phyloP scores from a whole-genome alignment of 805 yeast species.

The Metschnikowia cubensis region DNA sequence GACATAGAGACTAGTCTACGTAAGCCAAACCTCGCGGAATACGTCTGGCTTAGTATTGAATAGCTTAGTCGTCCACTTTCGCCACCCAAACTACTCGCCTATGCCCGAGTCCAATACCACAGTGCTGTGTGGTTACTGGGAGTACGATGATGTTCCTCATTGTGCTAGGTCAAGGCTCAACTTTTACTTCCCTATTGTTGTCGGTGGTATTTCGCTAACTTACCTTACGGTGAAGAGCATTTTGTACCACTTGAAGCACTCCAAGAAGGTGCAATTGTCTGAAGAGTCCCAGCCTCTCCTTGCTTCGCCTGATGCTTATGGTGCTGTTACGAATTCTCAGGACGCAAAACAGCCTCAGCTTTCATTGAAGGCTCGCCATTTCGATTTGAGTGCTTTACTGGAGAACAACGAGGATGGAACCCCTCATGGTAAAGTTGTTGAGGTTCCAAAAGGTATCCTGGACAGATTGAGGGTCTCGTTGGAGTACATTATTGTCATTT shows the following conservation, averaged over 20 bases:
- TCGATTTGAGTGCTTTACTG: constrained; percentile 54
- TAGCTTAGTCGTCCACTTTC: neutral
- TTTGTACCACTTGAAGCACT: constrained; percentile 1
- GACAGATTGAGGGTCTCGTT: constrained; percentile 53
- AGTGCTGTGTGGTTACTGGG: constrained; percentile 40
- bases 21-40: neutral
- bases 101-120: neutral
- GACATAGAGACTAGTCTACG: neutral
- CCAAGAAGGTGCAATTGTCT: constrained; percentile 13
- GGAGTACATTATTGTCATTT: constrained; percentile 44
- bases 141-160: constrained; percentile 55
- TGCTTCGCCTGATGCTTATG: constrained; percentile 31
- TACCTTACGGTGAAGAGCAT: constrained; percentile 20
- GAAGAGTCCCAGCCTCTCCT: constrained; percentile 34
- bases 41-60: neutral
- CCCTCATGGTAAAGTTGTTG: constrained; percentile 51
- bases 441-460: constrained; percentile 44
- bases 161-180: constrained; percentile 47
- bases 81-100: neutral
- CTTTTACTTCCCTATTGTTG: constrained; percentile 27
- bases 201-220: constrained; percentile 27
- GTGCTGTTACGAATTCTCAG: constrained; percentile 19
- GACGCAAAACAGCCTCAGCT: constrained; percentile 12
- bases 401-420: constrained; percentile 57
- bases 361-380: constrained; percentile 54